phyloP scores from a whole-genome alignment of 2,329 filamentous ascomycete species.

The Septoria petroselini region DNA sequence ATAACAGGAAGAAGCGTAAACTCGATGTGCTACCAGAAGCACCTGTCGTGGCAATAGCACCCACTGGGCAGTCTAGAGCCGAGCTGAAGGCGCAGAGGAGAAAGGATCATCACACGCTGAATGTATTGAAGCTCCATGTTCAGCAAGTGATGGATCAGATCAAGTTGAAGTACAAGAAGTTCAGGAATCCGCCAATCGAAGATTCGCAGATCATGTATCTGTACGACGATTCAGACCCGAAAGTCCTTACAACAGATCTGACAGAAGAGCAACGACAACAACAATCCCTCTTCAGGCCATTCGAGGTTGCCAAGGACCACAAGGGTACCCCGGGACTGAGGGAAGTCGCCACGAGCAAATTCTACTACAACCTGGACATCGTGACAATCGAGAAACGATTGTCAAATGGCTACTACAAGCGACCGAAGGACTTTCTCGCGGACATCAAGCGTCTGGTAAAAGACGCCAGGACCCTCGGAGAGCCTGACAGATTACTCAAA shows the following conservation, averaged over 20 bases:
- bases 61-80: constrained; percentile 67
- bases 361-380: constrained; percentile 92
- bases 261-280: constrained; percentile 53
- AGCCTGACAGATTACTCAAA: constrained; percentile 76
- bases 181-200: constrained; percentile 75
- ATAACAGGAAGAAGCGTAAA: constrained; percentile 80
- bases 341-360: constrained; percentile 73
- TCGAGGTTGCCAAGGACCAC: constrained; percentile 73
- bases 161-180: constrained; percentile 83
- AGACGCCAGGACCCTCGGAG: constrained; percentile 78
- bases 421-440: constrained; percentile 81
- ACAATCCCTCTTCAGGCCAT: constrained; percentile 64
- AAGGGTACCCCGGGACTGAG: constrained; percentile 73
- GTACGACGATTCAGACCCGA: constrained; percentile 77
- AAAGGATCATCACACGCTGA: constrained; percentile 77
- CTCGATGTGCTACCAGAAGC: constrained; percentile 74
- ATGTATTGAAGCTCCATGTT: constrained; percentile 80
- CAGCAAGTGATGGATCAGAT: constrained; percentile 98
- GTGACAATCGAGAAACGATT: constrained; percentile 93
- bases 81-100: constrained; percentile 78
- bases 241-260: constrained; percentile 58
- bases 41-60: constrained; percentile 50
- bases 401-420: constrained; percentile 92
- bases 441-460: constrained; percentile 83
- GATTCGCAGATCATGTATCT: constrained; percentile 74